Evolutionary conservation across 2,329 filamentous ascomycete genomes (phyloP).

Genomic region (Leptodontidium sp.): DNA sequence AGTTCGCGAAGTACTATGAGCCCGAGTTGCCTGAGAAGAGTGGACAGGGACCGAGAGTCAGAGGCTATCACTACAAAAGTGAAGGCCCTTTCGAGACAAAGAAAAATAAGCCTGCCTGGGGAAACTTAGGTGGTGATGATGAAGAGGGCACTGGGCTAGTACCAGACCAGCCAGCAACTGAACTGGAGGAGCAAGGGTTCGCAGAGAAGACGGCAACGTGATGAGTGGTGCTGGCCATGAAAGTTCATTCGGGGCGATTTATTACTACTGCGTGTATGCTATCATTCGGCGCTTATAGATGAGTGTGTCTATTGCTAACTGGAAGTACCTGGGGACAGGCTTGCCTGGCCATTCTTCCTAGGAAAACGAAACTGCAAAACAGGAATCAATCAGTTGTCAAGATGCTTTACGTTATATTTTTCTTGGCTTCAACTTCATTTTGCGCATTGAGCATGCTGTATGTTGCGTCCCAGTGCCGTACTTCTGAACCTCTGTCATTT

Average conservation of each 20-base stretch:
- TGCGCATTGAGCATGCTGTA: too few relatives aligned
- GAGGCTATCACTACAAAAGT: slow-evolving; percentile 84
- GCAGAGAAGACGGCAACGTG: slow-evolving; percentile 51
- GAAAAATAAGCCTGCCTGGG: slow-evolving; percentile 75
- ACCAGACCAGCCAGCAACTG: slow-evolving; percentile 58
- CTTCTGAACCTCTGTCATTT: background rate
- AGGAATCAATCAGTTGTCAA: too few relatives aligned
- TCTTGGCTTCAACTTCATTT: too few relatives aligned
- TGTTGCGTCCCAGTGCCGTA: too few relatives aligned
- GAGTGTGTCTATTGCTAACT: background rate
- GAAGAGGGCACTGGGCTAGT: slow-evolving; percentile 52
- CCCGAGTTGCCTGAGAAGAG: slow-evolving; percentile 75
- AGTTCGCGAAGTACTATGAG: slow-evolving; percentile 68
- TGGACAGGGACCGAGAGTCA: slow-evolving; percentile 78
- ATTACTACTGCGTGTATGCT: background rate
- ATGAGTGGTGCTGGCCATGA: background rate
- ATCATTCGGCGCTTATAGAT: background rate
- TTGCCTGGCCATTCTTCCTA: background rate
- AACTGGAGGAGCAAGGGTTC: slow-evolving; percentile 64
- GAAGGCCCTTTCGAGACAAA: slow-evolving; percentile 67
- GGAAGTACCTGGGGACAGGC: background rate
- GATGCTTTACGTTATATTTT: too few relatives aligned
- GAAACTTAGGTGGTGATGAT: slow-evolving; percentile 55
- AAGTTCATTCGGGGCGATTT: background rate
- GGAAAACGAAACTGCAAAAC: background rate